These are phyloP conservation scores for Lactarius pseudohatsudake DNA, from an alignment of 768 basidiomycete genomes.

Conservation along the genomic window DNA sequence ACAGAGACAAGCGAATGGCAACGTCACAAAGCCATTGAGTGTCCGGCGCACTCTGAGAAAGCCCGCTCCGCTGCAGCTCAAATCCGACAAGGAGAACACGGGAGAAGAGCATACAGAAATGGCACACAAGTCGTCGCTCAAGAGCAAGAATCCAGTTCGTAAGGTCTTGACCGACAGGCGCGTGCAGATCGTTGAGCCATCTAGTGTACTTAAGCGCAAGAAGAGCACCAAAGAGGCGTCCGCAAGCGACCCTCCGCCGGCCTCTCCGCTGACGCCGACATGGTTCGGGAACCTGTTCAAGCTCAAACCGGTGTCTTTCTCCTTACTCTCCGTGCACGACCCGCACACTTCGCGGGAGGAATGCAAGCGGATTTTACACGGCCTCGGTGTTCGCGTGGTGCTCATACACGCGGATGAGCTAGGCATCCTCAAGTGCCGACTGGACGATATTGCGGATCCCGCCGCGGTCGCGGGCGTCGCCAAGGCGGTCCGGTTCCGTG, in stretches of 20 bases:
- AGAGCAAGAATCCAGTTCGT: slow-evolving; percentile 35
- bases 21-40: slow-evolving; percentile 46
- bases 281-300: slow-evolving; percentile 93
- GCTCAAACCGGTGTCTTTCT: slow-evolving; percentile 66
- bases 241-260: slow-evolving; percentile 40
- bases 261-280: slow-evolving; percentile 46
- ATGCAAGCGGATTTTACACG: slow-evolving; percentile 70
- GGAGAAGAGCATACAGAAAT: slow-evolving; percentile 10
- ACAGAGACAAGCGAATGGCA: slow-evolving; percentile 21
- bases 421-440: slow-evolving; percentile 72
- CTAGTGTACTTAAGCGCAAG: slow-evolving; percentile 35
- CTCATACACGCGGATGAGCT: slow-evolving; percentile 62
- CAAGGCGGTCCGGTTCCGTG: slow-evolving; percentile 79
- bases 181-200: slow-evolving; percentile 58
- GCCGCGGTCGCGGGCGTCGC: slow-evolving; percentile 50
- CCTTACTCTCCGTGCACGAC: slow-evolving; percentile 58
- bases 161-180: slow-evolving; percentile 34
- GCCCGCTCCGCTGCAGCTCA: slow-evolving; percentile 27
- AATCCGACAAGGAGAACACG: slow-evolving; percentile 61
- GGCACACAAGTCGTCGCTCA: slow-evolving; percentile 44
- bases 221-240: slow-evolving; percentile 34
- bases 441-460: slow-evolving; percentile 64
- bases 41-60: slow-evolving; percentile 34
- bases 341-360: slow-evolving; percentile 67
- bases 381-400: slow-evolving; percentile 66